phyloP scores from a whole-genome alignment of 108 stramenopile genomes.

The Epithemia pelagica region DNA sequence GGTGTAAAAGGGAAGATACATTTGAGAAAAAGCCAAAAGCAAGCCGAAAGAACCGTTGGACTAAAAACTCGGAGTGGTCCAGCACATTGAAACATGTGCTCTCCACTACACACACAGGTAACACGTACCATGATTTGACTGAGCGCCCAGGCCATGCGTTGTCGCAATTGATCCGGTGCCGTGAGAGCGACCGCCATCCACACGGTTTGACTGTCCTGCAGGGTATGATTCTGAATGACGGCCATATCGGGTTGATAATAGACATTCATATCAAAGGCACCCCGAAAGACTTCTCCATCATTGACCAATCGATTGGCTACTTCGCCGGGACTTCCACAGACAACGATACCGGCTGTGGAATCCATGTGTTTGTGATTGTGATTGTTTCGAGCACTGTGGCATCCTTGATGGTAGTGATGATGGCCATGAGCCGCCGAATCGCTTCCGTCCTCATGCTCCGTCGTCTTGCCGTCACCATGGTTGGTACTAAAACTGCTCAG shows the following conservation, averaged over 20 bases:
- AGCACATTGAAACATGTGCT: no score
- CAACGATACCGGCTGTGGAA: conserved; percentile 7
- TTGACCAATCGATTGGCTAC: conserved; percentile 42
- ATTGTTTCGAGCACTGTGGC: neutral
- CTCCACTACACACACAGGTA: no score
- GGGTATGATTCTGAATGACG: neutral
- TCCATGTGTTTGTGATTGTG: neutral
- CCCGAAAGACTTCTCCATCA: neutral
- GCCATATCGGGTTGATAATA: neutral
- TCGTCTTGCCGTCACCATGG: neutral
- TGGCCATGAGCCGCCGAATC: neutral
- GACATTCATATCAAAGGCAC: conserved; percentile 6
- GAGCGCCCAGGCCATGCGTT: conserved; percentile 73
- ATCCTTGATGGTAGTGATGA: no score
- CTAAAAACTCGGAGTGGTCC: neutral
- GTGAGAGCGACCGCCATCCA: conserved; percentile 53
- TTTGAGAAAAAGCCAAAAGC: neutral
- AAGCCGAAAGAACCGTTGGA: neutral
- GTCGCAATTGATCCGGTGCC: conserved; percentile 63
- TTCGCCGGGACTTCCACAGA: conserved; percentile 51
- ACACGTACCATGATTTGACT: conserved; percentile 46
- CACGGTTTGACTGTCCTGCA: conserved; percentile 28
- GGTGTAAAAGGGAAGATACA: neutral
- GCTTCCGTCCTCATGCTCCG: neutral
- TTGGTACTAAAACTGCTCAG: neutral